phyloP scores from a whole-genome alignment of 108 stramenopile genomes.

The Cyclotella cryptica region DNA sequence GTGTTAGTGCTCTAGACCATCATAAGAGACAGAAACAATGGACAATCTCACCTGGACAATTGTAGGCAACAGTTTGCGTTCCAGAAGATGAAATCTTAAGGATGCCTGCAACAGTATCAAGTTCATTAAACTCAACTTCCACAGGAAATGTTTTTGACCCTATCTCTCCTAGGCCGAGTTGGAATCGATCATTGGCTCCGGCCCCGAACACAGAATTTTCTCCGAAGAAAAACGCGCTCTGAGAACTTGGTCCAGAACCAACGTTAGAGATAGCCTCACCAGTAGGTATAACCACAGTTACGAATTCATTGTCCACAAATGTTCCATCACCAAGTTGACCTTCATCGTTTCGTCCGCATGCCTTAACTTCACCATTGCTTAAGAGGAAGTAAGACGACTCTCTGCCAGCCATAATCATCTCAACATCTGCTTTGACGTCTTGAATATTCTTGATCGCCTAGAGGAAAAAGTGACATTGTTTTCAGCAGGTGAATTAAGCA shows the following conservation, averaged over 20 bases:
- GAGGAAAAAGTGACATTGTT: background rate
- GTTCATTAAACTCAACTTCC: conserved; percentile 7
- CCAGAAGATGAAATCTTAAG: conserved; percentile 8
- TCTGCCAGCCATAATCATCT: conserved; percentile 18
- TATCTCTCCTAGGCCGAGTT: conserved; percentile 15
- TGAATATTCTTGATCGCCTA: conserved; percentile 6
- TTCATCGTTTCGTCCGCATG: conserved; percentile 45
- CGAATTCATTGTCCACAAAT: conserved; percentile 20
- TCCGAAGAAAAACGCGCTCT: conserved; percentile 38
- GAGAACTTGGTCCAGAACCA: conserved; percentile 44
- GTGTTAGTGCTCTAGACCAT: too few species aligned
- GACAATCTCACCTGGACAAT: background rate
- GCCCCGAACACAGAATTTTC: conserved; percentile 4
- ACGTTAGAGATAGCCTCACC: background rate
- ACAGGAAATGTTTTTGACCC: background rate
- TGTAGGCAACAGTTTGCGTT: conserved; percentile 12
- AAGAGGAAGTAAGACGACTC: conserved; percentile 47
- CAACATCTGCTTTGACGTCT: conserved; percentile 2
- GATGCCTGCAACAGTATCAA: conserved; percentile 6
- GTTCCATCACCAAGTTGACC: conserved; percentile 54
- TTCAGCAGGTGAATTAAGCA: too few species aligned
- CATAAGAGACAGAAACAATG: background rate
- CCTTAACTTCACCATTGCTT: conserved; percentile 25
- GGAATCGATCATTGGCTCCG: conserved; percentile 34
- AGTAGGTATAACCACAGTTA: conserved; percentile 13